Evolutionary conservation across 2,329 filamentous ascomycete genomes (phyloP), one percentile per base, ranked within the genome.

Genomic region (Myriosclerotinia curreyana): DNA sequence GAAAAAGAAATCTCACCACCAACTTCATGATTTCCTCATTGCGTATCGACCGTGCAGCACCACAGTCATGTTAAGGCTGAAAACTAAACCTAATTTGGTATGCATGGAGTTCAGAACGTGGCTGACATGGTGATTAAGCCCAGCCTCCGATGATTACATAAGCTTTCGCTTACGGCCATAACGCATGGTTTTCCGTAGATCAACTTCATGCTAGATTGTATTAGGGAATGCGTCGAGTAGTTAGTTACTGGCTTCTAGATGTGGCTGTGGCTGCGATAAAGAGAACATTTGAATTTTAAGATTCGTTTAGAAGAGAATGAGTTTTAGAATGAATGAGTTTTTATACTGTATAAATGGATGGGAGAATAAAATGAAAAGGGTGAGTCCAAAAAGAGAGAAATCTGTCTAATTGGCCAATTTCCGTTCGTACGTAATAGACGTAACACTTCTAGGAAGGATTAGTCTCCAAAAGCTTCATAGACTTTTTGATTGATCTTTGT

Each of bases 81-180:
- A 28, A 6, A 52, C 58, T 31, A 51, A 51, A 0, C 58, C 20
- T 4, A 60, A 60, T 40, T 5, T 7, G 22, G 58, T n/a, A 60
- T 50, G 31, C 31, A 60, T 28, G 46, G 28, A 50, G 60, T 65
- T 49, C 20, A 28, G 34, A 60, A 31, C 6, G 22, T 60, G 46
- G 56, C 55, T 58, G 55, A 58, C 31, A 40, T 58, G n/a, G 17
- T 22, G 15, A 31, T 20, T 40, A 60, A n/a, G 17, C 58, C 31
- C 58, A 60, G 58, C 58, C 34, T 31, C 44, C 34, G 55, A 48
- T 48, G 55, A 48, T 48, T 48, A n/a, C n/a, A n/a, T n/a, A 49
- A 48, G 44, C 55, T 48, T 58, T 48, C 14, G 36, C 22, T 6
- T 28, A 28, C 25, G 15, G 15, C 17, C 28, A n/a, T 34, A 22